Percentiles rank a stretch among this genome's conserved stretches.
Conservation (phyloP, 805 yeast genomes). For the Kuraishia floccosa region DNA sequence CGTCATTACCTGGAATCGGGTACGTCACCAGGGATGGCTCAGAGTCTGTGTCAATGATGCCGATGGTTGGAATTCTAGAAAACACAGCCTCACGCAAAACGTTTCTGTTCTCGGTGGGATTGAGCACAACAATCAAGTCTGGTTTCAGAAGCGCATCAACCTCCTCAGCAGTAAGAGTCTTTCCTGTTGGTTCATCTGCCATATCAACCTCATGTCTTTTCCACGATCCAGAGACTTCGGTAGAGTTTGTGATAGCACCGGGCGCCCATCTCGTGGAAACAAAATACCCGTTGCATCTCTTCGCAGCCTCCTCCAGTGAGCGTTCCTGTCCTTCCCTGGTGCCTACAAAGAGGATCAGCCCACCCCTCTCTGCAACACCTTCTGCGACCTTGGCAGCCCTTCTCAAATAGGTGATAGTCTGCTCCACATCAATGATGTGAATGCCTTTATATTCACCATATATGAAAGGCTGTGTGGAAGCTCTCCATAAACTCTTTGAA, state of each 20-base stretch:
- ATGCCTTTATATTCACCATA: conserved; percentile 87
- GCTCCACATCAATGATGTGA: conserved; percentile 82
- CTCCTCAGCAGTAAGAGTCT: conserved; percentile 40
- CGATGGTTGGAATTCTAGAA: conserved; percentile 83
- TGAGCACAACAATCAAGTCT: conserved; percentile 75
- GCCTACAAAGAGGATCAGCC: conserved; percentile 72
- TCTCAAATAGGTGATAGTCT: conserved; percentile 63
- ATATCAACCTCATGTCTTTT: conserved; percentile 69
- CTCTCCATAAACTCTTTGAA: conserved; percentile 66
- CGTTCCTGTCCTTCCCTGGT: conserved; percentile 69
- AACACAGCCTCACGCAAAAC: conserved; percentile 74
- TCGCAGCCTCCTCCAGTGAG: conserved; percentile 71
- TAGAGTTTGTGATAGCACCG: conserved; percentile 76
- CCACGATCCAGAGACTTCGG: conserved; percentile 40
- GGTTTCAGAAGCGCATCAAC: conserved; percentile 60
- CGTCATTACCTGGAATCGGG: conserved; percentile 96
- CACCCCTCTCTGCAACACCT: conserved; percentile 77
- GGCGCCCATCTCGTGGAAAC: conserved; percentile 87
- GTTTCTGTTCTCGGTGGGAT: conserved; percentile 78
- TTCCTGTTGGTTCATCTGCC: conserved; percentile 54
- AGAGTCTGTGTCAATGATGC: conserved; percentile 86
- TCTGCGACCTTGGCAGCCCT: conserved; percentile 80
- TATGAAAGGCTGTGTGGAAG: conserved; percentile 75
- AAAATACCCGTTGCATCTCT: conserved; percentile 66
- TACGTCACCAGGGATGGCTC: conserved; percentile 86